Conservation (phyloP, 169 alveolate genomes). For the Theileria annulata region DNA sequence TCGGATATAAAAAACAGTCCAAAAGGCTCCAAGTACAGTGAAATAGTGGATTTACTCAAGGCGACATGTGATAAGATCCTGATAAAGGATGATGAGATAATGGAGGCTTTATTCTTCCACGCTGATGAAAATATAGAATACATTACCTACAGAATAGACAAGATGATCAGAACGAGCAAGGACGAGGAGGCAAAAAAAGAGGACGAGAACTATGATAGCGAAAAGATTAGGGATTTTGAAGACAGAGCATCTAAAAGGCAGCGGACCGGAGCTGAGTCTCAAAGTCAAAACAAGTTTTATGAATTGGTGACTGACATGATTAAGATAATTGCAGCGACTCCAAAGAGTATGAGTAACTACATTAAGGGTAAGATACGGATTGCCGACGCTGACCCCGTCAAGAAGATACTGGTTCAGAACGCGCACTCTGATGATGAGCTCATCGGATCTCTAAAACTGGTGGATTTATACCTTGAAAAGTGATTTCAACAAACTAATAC, state of each 20-base stretch:
- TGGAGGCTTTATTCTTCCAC: slow-evolving; percentile 8
- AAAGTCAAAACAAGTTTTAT: not conserved
- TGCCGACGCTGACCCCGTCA: not conserved
- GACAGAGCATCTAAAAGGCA: not conserved
- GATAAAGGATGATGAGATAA: not conserved
- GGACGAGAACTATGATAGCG: not conserved
- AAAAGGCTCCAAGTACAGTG: not conserved
- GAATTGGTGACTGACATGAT: not conserved
- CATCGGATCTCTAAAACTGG: not conserved
- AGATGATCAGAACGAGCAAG: not conserved
- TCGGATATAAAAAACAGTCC: not conserved
- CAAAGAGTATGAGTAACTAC: not conserved
- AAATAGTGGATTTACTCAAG: not conserved
- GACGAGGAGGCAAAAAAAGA: not conserved
- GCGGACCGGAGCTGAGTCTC: not conserved
- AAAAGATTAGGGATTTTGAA: not conserved
- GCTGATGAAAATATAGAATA: not conserved
- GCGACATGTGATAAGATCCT: not conserved
- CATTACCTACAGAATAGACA: not conserved
- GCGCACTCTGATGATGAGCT: not conserved
- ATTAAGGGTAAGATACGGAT: not conserved
- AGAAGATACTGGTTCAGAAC: not conserved
- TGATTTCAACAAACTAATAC: not conserved
- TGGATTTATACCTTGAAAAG: not conserved
- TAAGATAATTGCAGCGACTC: not conserved